Base-by-base conservation (phyloP, 495 filamentous ascomycete species). In the Aspergillus conjunctus region DNA sequence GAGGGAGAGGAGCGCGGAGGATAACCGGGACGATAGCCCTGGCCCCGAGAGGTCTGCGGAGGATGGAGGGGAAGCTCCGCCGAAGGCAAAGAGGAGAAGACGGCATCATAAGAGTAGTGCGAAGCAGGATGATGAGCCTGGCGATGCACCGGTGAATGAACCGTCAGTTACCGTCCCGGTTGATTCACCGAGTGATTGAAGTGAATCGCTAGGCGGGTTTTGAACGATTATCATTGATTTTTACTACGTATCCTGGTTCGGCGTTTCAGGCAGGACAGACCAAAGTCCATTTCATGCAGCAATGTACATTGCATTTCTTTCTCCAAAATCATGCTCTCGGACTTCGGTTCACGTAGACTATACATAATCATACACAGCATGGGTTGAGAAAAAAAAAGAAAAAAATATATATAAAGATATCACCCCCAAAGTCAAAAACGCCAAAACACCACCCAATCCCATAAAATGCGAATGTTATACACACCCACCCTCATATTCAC, bases 41-140 rank as follows among this genome's bases (percentile, higher is more conserved):
- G n/a, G 20, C 5, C 1, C 14, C 15, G 66, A 68, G 21, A 57
- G 59, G 48, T 67, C 41, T 21, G 58, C 39, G 18, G 59, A 53
- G 46, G 71, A 69, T n/a, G 68, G 58, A 12, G 68, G 26, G 26
- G 26, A 67, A 18, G 50, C 62, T 51, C 60, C 60, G 14, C 58
- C 68, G 26, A 79, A 74, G 44, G 45, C 68, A 45, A 79, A 76
- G 59, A 83, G 77, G 67, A 78, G 83, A 58, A 83, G 74, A 65
- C 71, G 80, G 31, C 79, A 78, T 61, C 77, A 80, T 62, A 68
- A 77, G 45, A 77, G 75, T 57, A 53, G 70, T 39, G 56, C 61
- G 10, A 71, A 65, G 37, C 52, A 37, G 18, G 68, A 54, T 46
- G 70, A 63, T 46, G 70, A 63, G 56, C 58, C 46, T 30, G 69